Conservation (phyloP, 164 flowering plant species). For the Vitis amurensis region DNA sequence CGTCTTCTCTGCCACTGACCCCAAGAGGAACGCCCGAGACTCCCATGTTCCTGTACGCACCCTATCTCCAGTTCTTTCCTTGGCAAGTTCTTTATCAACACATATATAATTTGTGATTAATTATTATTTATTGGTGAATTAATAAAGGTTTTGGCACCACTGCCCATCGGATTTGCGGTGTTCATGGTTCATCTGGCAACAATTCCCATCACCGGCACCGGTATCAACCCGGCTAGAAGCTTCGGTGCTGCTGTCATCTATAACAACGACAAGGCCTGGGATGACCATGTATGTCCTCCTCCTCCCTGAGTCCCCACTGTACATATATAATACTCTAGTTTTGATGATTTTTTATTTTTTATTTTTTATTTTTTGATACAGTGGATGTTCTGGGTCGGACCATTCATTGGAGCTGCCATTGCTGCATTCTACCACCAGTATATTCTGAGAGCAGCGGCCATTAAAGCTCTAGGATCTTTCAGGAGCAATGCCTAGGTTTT, state of each 20-base stretch:
- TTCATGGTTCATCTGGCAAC: slow-evolving; percentile 96
- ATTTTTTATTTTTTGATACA: slow-evolving; percentile 20
- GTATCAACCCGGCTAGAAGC: slow-evolving; percentile 95
- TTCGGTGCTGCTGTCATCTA: slow-evolving; percentile 92
- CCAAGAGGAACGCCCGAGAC: slow-evolving; percentile 86
- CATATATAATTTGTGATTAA: not conserved
- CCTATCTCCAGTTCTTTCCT: not conserved
- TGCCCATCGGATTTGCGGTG: slow-evolving; percentile 95
- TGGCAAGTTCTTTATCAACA: not conserved
- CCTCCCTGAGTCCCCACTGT: not conserved
- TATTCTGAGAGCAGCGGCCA: slow-evolving; percentile 80
- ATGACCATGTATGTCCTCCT: slow-evolving; percentile 60
- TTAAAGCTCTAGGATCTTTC: slow-evolving; percentile 91
- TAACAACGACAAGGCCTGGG: slow-evolving; percentile 81
- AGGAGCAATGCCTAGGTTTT: slow-evolving; percentile 52
- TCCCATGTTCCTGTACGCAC: slow-evolving; percentile 88
- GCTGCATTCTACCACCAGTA: slow-evolving; percentile 87
- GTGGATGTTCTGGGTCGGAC: slow-evolving; percentile 99
- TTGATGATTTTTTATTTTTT: not conserved
- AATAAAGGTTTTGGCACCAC: slow-evolving; percentile 86
- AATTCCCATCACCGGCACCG: slow-evolving; percentile 89
- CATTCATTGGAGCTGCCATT: slow-evolving; percentile 78
- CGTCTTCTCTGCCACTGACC: slow-evolving; percentile 96
- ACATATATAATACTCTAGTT: not conserved
- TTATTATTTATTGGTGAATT: not conserved